These are phyloP conservation scores for Pyrus pyrifolia DNA, from an alignment of 306 rosid species.

Conservation along the genomic window DNA sequence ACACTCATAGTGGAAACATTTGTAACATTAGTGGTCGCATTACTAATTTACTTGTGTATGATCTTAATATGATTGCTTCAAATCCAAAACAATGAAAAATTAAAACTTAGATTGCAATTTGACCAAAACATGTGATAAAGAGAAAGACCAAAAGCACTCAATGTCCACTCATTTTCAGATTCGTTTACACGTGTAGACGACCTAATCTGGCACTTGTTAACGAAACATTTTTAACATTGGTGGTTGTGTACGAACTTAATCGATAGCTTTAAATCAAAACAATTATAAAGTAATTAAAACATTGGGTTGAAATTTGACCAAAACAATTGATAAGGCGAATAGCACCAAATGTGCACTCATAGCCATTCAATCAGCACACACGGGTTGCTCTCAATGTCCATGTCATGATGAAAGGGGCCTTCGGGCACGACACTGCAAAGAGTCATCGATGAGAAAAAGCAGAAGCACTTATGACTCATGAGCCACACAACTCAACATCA, in stretches of 20 bases:
- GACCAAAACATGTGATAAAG: too few relatives aligned
- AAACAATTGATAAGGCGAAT: not conserved
- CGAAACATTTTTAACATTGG: not conserved
- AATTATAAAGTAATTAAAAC: not conserved
- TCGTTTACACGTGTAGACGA: not conserved
- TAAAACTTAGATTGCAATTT: too few relatives aligned
- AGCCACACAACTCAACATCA: not conserved
- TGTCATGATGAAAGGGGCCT: not conserved
- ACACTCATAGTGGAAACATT: not conserved
- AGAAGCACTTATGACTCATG: not conserved
- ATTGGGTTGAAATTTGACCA: not conserved
- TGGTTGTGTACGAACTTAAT: not conserved
- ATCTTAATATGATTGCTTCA: too few relatives aligned
- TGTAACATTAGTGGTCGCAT: too few relatives aligned
- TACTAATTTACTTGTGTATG: too few relatives aligned
- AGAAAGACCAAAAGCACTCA: too few relatives aligned
- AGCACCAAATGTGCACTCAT: not conserved
- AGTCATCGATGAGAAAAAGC: not conserved
- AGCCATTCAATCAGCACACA: not conserved
- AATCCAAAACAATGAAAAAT: too few relatives aligned
- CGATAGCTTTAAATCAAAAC: not conserved
- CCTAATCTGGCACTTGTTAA: not conserved
- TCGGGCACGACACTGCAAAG: not conserved
- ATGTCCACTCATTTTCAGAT: too few relatives aligned
- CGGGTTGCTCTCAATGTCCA: not conserved